Base-by-base conservation (phyloP, 2,329 filamentous ascomycete species). In the Fusarium hostae region DNA sequence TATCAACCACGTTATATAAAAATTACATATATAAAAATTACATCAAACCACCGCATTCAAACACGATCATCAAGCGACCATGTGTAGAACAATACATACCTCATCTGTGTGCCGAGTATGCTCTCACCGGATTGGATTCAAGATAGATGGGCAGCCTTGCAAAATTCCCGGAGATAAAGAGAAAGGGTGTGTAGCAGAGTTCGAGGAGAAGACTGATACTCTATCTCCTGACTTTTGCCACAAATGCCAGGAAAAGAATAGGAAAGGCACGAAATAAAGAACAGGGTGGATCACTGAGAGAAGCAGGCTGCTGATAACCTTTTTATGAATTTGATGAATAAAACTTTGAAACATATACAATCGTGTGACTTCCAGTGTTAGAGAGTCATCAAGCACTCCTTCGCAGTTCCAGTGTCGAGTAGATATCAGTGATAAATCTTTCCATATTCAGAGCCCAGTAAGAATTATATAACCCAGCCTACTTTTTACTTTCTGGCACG, bases 21-120 rank as follows among this genome's bases (percentile, higher is more conserved):
- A n/a, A n/a, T n/a, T n/a, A 2, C 15, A 15, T 3, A 26, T 2
- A 32, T 8, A 1, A 26, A 15, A 5, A 4, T 1, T 12, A 4
- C 12, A 26, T 35, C 1, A 26, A 26, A 10, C 15, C 4, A 16
- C 4, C 12, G 0, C 5, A 13, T 6, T 35, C 16, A 5, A 20
- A 11, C 15, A 51, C 7, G 9, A 11, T 2, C 4, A 16, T 16
- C 3, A 8, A 16, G 9, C 5, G 10, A n/a, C 4, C 9, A 51
- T 51, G 48, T 51, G 48, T 18, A 51, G 32, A 26, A 51, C 48
- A 11, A 35, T 51, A 16, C 12, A 51, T n/a, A 51, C 32, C 6
- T 26, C 16, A 11, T 37, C 32, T 37, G 15, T 51, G 16, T 51
- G 32, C 12, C 6, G 8, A 18, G 32, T 37, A 37, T 51, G 48